Evolutionary conservation across 106 monocot species (phyloP).

Genomic region (Xerophyta viscosa): DNA sequence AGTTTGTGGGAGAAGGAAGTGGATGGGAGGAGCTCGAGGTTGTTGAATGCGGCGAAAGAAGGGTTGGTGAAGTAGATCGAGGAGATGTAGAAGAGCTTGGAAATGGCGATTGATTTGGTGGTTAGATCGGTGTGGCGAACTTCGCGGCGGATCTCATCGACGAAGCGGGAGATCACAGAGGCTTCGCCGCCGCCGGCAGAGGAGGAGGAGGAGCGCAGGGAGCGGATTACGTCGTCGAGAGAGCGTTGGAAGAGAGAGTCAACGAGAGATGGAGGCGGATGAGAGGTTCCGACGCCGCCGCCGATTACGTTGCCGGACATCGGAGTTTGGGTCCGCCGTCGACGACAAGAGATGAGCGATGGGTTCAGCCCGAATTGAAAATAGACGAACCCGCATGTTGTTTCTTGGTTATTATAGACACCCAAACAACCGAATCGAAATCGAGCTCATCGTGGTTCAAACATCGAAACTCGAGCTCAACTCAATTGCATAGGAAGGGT

Average conservation of each 20-base stretch:
- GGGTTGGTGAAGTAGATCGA: constrained; percentile 50
- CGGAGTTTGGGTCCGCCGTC: too few relatives aligned
- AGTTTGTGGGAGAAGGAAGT: constrained; percentile 34
- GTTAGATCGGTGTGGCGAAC: constrained; percentile 49
- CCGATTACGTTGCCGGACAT: too few relatives aligned
- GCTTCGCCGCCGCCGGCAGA: constrained; percentile 9
- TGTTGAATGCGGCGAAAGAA: constrained; percentile 50
- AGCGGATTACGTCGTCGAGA: constrained; percentile 69
- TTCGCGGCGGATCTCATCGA: constrained; percentile 77
- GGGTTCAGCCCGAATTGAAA: too few relatives aligned
- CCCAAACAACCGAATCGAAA: too few relatives aligned
- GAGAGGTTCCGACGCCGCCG: too few relatives aligned
- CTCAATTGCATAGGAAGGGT: too few relatives aligned
- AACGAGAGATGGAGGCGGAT: background rate
- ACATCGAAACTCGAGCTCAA: too few relatives aligned
- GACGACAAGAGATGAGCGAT: too few relatives aligned
- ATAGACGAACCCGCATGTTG: too few relatives aligned
- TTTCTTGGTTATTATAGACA: too few relatives aligned
- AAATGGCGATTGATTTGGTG: constrained; percentile 61
- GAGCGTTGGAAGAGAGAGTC: constrained; percentile 54
- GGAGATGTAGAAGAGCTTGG: constrained; percentile 83
- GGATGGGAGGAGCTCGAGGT: constrained; percentile 72
- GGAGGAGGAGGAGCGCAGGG: constrained; percentile 47
- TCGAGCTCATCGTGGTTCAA: too few relatives aligned
- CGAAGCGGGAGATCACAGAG: constrained; percentile 35